Conservation (phyloP, 371 early-diverging fungal genomes). For the Saksenaea oblongispora region DNA sequence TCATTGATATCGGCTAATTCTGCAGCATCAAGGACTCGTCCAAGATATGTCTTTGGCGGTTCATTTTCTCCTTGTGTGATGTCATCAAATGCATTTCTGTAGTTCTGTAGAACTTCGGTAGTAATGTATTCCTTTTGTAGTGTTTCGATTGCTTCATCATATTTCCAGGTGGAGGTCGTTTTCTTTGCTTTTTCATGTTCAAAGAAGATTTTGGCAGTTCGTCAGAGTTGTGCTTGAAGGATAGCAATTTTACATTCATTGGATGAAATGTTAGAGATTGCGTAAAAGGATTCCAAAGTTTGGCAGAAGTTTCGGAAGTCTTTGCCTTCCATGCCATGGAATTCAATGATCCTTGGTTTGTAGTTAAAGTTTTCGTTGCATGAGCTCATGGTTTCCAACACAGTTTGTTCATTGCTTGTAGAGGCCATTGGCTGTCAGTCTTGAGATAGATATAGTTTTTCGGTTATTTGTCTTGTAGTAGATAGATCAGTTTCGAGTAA, state of each 20-base stretch:
- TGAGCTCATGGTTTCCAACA: too few relatives aligned
- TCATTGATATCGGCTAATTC: constrained; percentile 1
- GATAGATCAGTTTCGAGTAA: too few relatives aligned
- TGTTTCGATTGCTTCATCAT: constrained; percentile 2
- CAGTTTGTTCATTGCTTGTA: too few relatives aligned
- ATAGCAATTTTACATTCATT: constrained; percentile 3
- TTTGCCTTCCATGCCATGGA: constrained; percentile 15
- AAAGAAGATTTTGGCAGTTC: not conserved
- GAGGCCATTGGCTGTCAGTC: too few relatives aligned
- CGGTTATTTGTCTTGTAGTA: too few relatives aligned
- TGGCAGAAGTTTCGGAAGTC: constrained; percentile 13
- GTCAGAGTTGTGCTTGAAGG: constrained; percentile 1
- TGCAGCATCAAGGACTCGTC: constrained; percentile 12
- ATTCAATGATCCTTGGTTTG: not conserved
- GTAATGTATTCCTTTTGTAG: constrained; percentile 11
- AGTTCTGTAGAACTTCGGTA: not conserved
- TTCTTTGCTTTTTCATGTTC: not conserved
- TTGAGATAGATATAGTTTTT: too few relatives aligned
- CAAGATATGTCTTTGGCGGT: constrained; percentile 9
- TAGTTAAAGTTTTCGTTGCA: not conserved
- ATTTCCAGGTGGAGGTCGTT: too few relatives aligned
- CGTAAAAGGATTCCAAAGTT: constrained; percentile 8
- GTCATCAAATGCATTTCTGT: constrained; percentile 8
- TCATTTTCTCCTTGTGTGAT: constrained; percentile 14
- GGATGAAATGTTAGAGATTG: not conserved